phyloP scores from a whole-genome alignment of 495 filamentous ascomycete genomes.

The Extremus antarcticus region DNA sequence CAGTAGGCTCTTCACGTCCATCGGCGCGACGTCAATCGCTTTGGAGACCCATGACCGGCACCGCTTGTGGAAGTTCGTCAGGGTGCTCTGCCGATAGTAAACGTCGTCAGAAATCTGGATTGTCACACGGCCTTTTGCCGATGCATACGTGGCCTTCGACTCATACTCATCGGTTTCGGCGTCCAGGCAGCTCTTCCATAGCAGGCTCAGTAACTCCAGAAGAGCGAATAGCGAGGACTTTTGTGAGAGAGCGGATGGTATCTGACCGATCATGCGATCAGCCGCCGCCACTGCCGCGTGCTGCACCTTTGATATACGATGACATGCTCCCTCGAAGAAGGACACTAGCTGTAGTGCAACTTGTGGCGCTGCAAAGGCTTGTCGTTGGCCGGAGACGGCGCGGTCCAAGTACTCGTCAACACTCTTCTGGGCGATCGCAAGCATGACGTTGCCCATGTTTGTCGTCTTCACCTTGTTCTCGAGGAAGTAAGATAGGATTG shows the following conservation, averaged over 20 bases:
- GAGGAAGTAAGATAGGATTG: slow-evolving; percentile 78
- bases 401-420: slow-evolving; percentile 63
- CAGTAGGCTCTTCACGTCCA: slow-evolving; percentile 89
- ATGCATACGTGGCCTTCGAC: slow-evolving; percentile 68
- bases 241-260: slow-evolving; percentile 85
- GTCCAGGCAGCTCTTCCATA: slow-evolving; percentile 92
- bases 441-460: slow-evolving; percentile 78
- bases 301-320: slow-evolving; percentile 82
- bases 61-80: slow-evolving; percentile 63
- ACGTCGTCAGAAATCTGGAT: slow-evolving; percentile 92
- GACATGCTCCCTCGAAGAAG: slow-evolving; percentile 80
- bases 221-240: slow-evolving; percentile 82
- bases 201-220: slow-evolving; percentile 76
- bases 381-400: slow-evolving; percentile 55
- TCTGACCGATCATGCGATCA: slow-evolving; percentile 68
- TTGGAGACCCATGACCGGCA: slow-evolving; percentile 70
- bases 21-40: slow-evolving; percentile 72
- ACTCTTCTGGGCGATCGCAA: slow-evolving; percentile 62
- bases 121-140: slow-evolving; percentile 58
- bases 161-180: slow-evolving; percentile 89
- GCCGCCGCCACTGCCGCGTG: slow-evolving; percentile 69
- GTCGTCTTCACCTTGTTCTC: slow-evolving; percentile 73
- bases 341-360: slow-evolving; percentile 76
- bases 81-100: slow-evolving; percentile 59
- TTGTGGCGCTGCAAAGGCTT: slow-evolving; percentile 69